A percentile compares a stretch with the other conserved stretches of the same genome.
Evolutionary conservation across 768 basidiomycete genomes (phyloP).

Genomic region (Saitozyma podzolica): DNA sequence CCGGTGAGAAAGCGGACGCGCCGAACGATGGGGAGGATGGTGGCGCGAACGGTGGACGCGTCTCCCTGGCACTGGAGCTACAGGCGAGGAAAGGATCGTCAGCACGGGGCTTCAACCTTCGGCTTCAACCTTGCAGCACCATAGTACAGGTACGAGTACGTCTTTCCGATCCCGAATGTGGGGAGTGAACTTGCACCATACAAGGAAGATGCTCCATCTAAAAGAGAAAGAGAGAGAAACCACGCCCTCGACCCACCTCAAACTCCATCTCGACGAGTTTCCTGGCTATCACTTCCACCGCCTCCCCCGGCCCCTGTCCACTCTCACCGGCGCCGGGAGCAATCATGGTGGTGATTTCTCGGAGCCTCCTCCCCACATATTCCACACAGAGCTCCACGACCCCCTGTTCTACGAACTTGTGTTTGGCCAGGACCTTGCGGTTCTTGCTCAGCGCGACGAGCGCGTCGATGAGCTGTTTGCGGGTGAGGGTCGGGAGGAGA

Average conservation of each 20-base stretch:
- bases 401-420: constrained; percentile 9
- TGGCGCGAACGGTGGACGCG: constrained; percentile 7
- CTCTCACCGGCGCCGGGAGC: constrained; percentile 14
- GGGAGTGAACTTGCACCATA: no score
- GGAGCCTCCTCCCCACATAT: constrained; percentile 16
- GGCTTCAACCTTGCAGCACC: background rate
- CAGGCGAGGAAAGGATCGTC: background rate
- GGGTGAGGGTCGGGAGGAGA: constrained; percentile 12
- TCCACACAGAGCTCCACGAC: constrained; percentile 31
- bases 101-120: background rate
- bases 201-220: no score
- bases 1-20: constrained; percentile 34
- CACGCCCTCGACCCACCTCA: constrained; percentile 33
- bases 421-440: constrained; percentile 1
- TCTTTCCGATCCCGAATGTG: no score
- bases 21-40: constrained; percentile 25
- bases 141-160: no score
- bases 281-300: constrained; percentile 34
- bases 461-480: constrained; percentile 22
- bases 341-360: no score
- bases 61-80: constrained; percentile 28
- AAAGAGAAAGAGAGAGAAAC: no score
- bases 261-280: constrained; percentile 35
- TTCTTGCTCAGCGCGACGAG: constrained; percentile 11
- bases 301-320: constrained; percentile 3